Evolutionary conservation across 805 yeast genomes (phyloP).

Genomic region (Lachancea waltii): DNA sequence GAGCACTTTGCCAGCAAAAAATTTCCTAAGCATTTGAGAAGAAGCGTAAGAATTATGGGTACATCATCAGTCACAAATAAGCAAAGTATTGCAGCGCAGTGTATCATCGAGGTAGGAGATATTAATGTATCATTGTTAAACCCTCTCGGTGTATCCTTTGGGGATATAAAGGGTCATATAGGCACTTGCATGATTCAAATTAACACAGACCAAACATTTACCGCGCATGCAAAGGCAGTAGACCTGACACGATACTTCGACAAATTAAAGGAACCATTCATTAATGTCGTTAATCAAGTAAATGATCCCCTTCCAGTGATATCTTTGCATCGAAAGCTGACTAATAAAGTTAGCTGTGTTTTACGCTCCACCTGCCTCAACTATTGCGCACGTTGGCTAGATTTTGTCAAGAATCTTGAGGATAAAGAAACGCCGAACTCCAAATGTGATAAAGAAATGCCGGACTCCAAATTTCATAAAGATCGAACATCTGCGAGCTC

Average conservation of each 20-base stretch:
- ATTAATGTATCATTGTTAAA: constrained; percentile 12
- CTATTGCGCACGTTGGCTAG: constrained; percentile 57
- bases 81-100: constrained; percentile 15
- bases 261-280: constrained; percentile 24
- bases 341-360: constrained; percentile 36
- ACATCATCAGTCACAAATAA: constrained; percentile 22
- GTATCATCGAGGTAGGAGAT: constrained; percentile 13
- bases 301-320: constrained; percentile 37
- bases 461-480: neutral
- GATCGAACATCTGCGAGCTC: no score
- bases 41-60: constrained; percentile 25
- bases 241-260: constrained; percentile 9
- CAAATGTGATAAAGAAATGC: neutral
- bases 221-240: constrained; percentile 13
- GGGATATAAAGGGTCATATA: constrained; percentile 12
- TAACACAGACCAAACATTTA: constrained; percentile 15
- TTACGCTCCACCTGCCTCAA: constrained; percentile 45
- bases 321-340: constrained; percentile 34
- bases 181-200: constrained; percentile 12
- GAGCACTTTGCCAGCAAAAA: constrained; percentile 1
- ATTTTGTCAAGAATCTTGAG: constrained; percentile 8
- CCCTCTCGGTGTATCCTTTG: constrained; percentile 15
- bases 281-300: constrained; percentile 31
- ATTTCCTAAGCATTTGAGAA: constrained; percentile 13
- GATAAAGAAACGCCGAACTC: neutral